These are phyloP conservation scores for Nicotiana sylvestris DNA, from an alignment of 257 asterid genomes.

Conservation along the genomic window DNA sequence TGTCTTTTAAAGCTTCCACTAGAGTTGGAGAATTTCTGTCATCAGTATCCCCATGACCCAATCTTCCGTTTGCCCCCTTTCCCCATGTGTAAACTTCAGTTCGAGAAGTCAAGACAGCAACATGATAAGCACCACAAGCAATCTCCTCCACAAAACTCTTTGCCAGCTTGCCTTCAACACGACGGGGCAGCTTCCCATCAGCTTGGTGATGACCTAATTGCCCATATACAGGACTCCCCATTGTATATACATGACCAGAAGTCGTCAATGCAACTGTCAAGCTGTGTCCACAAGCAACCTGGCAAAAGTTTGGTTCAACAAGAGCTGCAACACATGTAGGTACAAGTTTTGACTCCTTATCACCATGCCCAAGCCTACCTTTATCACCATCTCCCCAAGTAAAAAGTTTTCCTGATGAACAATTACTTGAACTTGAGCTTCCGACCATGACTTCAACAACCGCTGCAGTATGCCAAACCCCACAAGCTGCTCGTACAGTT, in stretches of 20 bases:
- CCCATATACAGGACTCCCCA: conserved; percentile 94
- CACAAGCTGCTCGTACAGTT: conserved; percentile 84
- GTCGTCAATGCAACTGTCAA: conserved; percentile 87
- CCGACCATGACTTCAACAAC: conserved; percentile 94
- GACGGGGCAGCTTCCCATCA: conserved; percentile 79
- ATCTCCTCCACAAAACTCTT: conserved; percentile 83
- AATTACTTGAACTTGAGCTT: conserved; percentile 73
- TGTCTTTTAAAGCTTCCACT: conserved; percentile 84
- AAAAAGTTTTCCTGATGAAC: conserved; percentile 86
- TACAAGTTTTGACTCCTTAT: conserved; percentile 77
- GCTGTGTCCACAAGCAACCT: conserved; percentile 94
- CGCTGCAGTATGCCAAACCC: conserved; percentile 98
- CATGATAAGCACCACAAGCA: conserved; percentile 94
- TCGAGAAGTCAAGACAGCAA: conserved; percentile 77
- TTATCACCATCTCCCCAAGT: conserved; percentile 98
- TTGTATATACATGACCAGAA: conserved; percentile 80
- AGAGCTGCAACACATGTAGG: conserved; percentile 95
- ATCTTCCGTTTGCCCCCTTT: conserved; percentile 88
- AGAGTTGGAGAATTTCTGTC: conserved; percentile 71
- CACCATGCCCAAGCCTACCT: conserved; percentile 85
- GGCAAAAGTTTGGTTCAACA: conserved; percentile 81
- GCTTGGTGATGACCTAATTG: conserved; percentile 84
- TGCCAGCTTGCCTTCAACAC: conserved; percentile 71
- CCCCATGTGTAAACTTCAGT: conserved; percentile 98
- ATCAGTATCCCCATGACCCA: conserved; percentile 86